Evolutionary conservation across 768 basidiomycete genomes (phyloP).

Genomic region (Russula ochroleuca): DNA sequence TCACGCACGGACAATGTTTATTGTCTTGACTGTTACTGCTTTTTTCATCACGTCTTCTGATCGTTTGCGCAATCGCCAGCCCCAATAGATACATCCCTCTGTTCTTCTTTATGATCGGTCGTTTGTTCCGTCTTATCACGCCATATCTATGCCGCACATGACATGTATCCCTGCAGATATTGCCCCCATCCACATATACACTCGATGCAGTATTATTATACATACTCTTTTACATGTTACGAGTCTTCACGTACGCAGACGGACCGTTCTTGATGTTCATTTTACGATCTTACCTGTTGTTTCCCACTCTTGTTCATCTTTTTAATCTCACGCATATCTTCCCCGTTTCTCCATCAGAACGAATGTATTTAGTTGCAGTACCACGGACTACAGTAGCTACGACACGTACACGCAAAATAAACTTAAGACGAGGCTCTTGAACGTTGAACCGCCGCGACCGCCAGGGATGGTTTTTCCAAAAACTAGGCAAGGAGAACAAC

Average conservation of each 20-base stretch:
- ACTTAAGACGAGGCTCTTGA: no score
- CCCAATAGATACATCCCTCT: not conserved
- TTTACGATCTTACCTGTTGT: not conserved
- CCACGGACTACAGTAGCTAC: not conserved
- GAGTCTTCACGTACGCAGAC: not conserved
- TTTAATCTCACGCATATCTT: not conserved
- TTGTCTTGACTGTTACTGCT: not conserved
- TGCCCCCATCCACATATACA: not conserved
- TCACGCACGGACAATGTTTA: not conserved
- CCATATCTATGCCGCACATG: not conserved
- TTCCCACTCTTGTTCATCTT: not conserved
- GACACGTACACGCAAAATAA: not conserved
- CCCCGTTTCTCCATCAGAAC: not conserved
- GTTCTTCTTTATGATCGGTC: not conserved
- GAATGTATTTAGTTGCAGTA: not conserved
- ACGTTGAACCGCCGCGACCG: no score
- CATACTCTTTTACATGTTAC: not conserved
- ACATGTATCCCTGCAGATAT: conserved; percentile 1
- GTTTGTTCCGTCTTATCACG: not conserved
- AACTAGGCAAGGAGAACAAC: no score
- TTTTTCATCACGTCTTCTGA: not conserved
- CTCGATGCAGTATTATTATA: conserved; percentile 6
- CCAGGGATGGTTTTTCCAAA: no score
- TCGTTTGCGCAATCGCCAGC: not conserved
- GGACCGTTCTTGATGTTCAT: not conserved